phyloP scores from a whole-genome alignment of 1,284 basidiomycete species.

The Naganishia sp. region DNA sequence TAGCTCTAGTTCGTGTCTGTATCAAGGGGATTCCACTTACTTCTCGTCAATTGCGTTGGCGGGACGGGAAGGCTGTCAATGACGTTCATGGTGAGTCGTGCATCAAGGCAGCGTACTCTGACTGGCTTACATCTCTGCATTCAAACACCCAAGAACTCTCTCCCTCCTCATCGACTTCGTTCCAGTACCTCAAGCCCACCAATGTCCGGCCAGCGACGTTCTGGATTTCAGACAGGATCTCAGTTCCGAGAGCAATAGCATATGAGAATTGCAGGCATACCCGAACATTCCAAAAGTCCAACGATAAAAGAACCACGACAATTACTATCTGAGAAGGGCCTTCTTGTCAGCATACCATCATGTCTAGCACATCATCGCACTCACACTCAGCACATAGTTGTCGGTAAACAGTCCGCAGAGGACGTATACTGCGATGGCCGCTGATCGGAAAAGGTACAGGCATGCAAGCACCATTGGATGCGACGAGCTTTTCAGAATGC shows the following conservation, averaged over 20 bases:
- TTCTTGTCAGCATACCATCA: not conserved
- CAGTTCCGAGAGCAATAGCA: not conserved
- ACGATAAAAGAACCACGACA: conserved; percentile 84
- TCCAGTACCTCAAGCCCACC: conserved; percentile 93
- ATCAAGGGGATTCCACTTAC: conserved; percentile 55
- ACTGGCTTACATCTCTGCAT: conserved; percentile 73
- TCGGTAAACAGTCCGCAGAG: conserved; percentile 78
- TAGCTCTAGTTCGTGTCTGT: not conserved
- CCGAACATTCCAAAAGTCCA: conserved; percentile 96
- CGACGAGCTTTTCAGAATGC: conserved; percentile 63
- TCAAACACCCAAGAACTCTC: conserved; percentile 96
- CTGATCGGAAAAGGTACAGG: conserved; percentile 79
- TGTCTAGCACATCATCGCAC: conserved; percentile 44
- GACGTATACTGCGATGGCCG: conserved; percentile 82
- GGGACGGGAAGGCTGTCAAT: conserved; percentile 74
- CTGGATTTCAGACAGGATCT: conserved; percentile 51
- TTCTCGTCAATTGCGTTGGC: conserved; percentile 87
- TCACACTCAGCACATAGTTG: conserved; percentile 83
- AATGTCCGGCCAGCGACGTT: conserved; percentile 88
- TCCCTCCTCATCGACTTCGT: conserved; percentile 94
- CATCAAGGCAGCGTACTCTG: no score
- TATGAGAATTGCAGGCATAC: conserved; percentile 57
- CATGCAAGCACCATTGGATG: conserved; percentile 81
- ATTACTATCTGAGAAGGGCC: conserved; percentile 70
- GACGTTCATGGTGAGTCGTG: not conserved